Percentiles rank a stretch among this genome's conserved stretches.
Evolutionary conservation across 495 filamentous ascomycete species (phyloP).

Genomic region (Penicillium crystallinum): DNA sequence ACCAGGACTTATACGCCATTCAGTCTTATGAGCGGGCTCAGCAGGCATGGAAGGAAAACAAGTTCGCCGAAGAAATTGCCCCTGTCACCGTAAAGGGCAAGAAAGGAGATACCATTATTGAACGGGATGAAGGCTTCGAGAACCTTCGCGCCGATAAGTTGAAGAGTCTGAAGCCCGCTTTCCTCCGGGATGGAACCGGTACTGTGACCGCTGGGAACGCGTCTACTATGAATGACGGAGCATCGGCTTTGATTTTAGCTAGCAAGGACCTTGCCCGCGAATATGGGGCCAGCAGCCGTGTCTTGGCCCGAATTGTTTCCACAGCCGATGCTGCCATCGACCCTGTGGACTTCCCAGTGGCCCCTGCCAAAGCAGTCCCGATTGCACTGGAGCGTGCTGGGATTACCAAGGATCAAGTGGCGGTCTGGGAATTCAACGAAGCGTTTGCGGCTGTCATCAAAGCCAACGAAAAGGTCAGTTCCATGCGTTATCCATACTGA

Average conservation of each 20-base stretch:
- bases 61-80: conserved; percentile 81
- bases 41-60: conserved; percentile 74
- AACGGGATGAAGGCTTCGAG: conserved; percentile 82
- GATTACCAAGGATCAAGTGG: conserved; percentile 81
- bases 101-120: conserved; percentile 76
- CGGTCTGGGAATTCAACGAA: conserved; percentile 97
- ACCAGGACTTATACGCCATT: conserved; percentile 88
- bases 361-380: conserved; percentile 86
- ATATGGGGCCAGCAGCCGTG: conserved; percentile 65
- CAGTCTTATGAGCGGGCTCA: conserved; percentile 82
- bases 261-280: conserved; percentile 70
- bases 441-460: conserved; percentile 96
- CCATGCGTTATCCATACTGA: neutral
- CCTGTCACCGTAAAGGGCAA: conserved; percentile 77
- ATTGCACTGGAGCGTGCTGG: conserved; percentile 85
- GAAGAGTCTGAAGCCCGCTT: conserved; percentile 81
- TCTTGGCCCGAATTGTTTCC: conserved; percentile 77
- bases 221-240: conserved; percentile 90
- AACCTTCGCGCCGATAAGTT: conserved; percentile 81
- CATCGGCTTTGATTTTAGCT: conserved; percentile 80
- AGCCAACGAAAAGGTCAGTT: conserved; percentile 77
- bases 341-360: conserved; percentile 92
- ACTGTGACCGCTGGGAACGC: conserved; percentile 94
- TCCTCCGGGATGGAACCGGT: conserved; percentile 74
- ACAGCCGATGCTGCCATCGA: conserved; percentile 89